Percentiles rank a stretch among this genome's conserved stretches.
phyloP scores from a whole-genome alignment of 2,329 filamentous ascomycete species.

The Aspergillus calidoustus region DNA sequence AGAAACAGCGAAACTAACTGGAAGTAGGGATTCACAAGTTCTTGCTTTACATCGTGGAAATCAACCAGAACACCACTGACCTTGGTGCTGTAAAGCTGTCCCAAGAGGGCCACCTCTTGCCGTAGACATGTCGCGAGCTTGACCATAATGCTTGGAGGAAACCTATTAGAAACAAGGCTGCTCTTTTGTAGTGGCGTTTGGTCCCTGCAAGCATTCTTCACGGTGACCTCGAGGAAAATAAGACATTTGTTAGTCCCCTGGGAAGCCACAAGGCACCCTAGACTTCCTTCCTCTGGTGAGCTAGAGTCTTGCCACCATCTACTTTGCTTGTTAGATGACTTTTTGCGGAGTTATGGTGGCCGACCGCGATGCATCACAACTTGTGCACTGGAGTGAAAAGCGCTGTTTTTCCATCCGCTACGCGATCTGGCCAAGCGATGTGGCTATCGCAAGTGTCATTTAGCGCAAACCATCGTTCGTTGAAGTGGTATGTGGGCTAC shows the following conservation, averaged over 20 bases:
- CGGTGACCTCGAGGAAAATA: conserved; percentile 6
- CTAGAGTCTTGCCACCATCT: conserved; percentile 9
- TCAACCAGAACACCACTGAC: conserved; percentile 6
- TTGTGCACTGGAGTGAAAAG: no score
- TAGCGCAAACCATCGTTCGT: not conserved
- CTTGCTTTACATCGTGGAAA: not conserved
- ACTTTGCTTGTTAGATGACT: conserved; percentile 4
- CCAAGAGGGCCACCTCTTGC: conserved; percentile 2
- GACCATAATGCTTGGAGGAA: conserved; percentile 4
- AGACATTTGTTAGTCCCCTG: conserved; percentile 2
- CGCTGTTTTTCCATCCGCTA: no score
- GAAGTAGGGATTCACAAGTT: no score
- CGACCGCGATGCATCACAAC: no score
- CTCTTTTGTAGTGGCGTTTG: not conserved
- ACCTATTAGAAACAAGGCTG: conserved; percentile 4
- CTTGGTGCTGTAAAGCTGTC: conserved; percentile 3
- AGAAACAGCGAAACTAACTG: no score
- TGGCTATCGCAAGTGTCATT: not conserved
- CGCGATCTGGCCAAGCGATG: not conserved
- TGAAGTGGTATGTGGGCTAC: not conserved
- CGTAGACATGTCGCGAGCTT: conserved; percentile 4
- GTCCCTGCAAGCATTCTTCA: conserved; percentile 5
- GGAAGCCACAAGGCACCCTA: conserved; percentile 4
- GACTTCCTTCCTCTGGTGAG: conserved; percentile 4
- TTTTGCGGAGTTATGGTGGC: conserved; percentile 4